phyloP scores from a whole-genome alignment of 768 basidiomycete species.

The Hypholoma sublateritium region DNA sequence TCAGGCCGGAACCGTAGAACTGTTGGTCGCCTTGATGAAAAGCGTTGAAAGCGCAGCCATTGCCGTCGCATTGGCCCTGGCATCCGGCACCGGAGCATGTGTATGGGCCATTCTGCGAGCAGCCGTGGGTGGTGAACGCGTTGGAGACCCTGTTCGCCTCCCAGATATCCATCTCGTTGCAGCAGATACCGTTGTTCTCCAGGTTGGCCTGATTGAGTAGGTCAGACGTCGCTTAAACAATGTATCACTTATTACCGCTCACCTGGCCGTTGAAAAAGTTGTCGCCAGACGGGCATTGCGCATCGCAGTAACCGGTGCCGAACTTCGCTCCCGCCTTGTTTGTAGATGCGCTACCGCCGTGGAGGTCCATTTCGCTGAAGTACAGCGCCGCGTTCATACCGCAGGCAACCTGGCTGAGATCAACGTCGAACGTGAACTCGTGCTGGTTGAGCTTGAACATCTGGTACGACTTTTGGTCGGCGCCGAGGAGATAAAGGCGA shows the following conservation, averaged over 20 bases:
- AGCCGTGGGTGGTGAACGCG: slow-evolving; percentile 53
- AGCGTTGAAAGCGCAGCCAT: slow-evolving; percentile 64
- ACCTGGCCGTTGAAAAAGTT: slow-evolving; percentile 64
- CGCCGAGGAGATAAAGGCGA: slow-evolving; percentile 47
- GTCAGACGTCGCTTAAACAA: background rate
- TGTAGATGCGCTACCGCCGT: slow-evolving; percentile 47
- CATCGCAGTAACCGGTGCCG: slow-evolving; percentile 68
- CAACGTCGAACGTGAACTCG: slow-evolving; percentile 62
- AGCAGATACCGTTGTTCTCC: slow-evolving; percentile 48
- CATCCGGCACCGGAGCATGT: slow-evolving; percentile 42
- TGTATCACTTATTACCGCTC: slow-evolving; percentile 9
- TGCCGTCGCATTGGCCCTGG: slow-evolving; percentile 46
- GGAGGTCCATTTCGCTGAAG: slow-evolving; percentile 59
- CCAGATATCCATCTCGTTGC: slow-evolving; percentile 60
- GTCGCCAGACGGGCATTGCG: slow-evolving; percentile 61
- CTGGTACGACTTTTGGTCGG: slow-evolving; percentile 40
- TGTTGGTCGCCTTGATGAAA: slow-evolving; percentile 48
- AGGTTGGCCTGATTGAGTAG: slow-evolving; percentile 41
- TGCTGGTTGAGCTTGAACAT: slow-evolving; percentile 53
- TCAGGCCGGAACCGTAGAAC: slow-evolving; percentile 49
- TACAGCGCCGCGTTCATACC: slow-evolving; percentile 65
- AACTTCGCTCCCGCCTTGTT: slow-evolving; percentile 59
- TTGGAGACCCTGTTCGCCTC: slow-evolving; percentile 49
- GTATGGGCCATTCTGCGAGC: slow-evolving; percentile 35
- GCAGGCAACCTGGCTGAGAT: slow-evolving; percentile 55